Evolutionary conservation across 164 flowering plant species (phyloP).

Genomic region (Protea cynaroides): DNA sequence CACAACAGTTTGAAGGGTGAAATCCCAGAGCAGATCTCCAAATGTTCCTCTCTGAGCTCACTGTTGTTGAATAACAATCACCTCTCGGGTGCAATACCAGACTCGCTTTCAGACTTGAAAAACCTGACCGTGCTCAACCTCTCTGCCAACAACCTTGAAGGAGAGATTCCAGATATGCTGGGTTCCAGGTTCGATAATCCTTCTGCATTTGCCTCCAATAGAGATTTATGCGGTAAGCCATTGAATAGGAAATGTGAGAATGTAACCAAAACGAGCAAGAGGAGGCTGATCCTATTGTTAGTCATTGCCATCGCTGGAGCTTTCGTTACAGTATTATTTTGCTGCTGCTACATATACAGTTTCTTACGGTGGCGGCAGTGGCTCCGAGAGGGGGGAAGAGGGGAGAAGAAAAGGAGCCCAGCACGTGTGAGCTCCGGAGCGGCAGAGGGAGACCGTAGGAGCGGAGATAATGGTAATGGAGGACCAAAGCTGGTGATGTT

Average conservation of each 20-base stretch:
- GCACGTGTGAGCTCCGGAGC: conserved; percentile 45
- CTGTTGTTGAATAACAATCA: conserved; percentile 37
- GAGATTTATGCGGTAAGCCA: conserved; percentile 65
- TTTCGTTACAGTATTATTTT: conserved; percentile 37
- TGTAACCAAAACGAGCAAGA: conserved; percentile 12
- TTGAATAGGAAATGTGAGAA: conserved; percentile 35
- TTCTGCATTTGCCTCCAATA: conserved; percentile 45
- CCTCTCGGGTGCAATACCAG: conserved; percentile 47
- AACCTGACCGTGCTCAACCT: conserved; percentile 35
- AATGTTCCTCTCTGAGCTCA: conserved; percentile 27
- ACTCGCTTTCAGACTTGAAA: conserved; percentile 33
- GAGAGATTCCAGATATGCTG: conserved; percentile 57
- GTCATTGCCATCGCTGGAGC: conserved; percentile 44
- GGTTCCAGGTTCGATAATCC: conserved; percentile 57
- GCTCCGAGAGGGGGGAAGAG: conserved; percentile 36
- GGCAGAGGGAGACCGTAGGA: conserved; percentile 48
- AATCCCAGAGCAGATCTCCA: conserved; percentile 36
- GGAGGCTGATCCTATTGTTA: conserved; percentile 49
- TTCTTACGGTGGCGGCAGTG: conserved; percentile 56
- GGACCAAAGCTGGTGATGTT: conserved; percentile 82
- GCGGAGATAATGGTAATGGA: conserved; percentile 41
- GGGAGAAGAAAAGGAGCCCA: conserved; percentile 78
- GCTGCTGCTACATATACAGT: conserved; percentile 56
- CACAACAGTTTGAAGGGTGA: conserved; percentile 36
- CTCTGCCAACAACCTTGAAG: conserved; percentile 48